Evolutionary conservation across 371 early-diverging fungal species (phyloP), one percentile per base, ranked within the genome.

Genomic region (Apophysomyces ossiformis): DNA sequence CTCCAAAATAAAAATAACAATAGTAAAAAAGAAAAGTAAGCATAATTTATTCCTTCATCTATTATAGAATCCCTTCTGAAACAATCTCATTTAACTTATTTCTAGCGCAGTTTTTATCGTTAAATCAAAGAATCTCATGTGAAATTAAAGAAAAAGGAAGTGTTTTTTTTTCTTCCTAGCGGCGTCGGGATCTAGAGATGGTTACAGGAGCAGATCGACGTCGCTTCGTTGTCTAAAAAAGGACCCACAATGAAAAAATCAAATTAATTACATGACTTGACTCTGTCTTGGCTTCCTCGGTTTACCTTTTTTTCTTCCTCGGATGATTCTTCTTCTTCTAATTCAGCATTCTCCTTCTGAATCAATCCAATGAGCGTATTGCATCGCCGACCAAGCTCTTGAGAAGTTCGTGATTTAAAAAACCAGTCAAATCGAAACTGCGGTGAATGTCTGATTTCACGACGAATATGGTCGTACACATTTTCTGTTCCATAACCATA

Each of bases 341-440:
- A 43, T 61, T 81, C 84, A 4, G 77, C 70, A 65, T 85, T 84
- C 66, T 91, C 92, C 46, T 88, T 83, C 65, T 85, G 85, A 59
- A 91, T 75, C 46, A 87, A 78, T 66, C 81, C 82, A 66, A 94
- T 85, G 57, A 94, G 76, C 8, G 92, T 92, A 59, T 90, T 87
- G 67, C 94, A 93, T n/a, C 95, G 88, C 57, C 94, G 74, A 50
- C 85, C 86, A 38, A 94, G 79, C 67, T 94, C 95, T 62, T 85
- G 81, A 1, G 95, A 81, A 18, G 96, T 96, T 65, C 99, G 85
- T 37, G 96, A 95, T 76, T 96, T 96, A 64, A 98, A 83, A 81
- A 96, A 99, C 98, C 98, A 99, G 75, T 98, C 95, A 68, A 99
- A 99, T 45, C 96, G 84, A 86, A 99, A 97, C 54, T 93, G 71